Percentiles rank a stretch among this genome's conserved stretches.
Conservation (phyloP, 306 rosid genomes). For the Rosa chinensis region DNA sequence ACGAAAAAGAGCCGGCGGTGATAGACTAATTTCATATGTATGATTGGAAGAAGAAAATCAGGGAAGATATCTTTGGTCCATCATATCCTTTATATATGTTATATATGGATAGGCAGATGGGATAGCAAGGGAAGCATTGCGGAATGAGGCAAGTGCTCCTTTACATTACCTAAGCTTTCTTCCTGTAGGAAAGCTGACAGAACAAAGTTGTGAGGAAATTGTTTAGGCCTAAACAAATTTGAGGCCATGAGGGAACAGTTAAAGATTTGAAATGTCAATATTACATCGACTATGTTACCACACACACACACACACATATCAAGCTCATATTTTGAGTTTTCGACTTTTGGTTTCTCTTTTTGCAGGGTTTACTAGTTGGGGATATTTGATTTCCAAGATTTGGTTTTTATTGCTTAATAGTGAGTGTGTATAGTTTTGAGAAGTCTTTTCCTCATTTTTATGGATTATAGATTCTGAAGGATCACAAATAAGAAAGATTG, state of each 20-base stretch:
- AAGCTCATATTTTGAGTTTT: constrained; percentile 4
- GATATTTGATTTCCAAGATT: constrained; percentile 12
- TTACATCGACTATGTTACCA: neutral
- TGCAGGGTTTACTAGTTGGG: constrained; percentile 27
- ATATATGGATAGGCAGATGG: neutral
- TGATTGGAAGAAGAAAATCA: constrained; percentile 3
- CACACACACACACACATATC: neutral
- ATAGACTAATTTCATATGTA: neutral
- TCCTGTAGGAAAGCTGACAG: constrained; percentile 6
- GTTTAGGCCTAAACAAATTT: neutral
- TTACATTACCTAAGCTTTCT: neutral
- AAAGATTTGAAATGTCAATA: neutral
- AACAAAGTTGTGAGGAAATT: neutral
- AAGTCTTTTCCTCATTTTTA: constrained; percentile 19
- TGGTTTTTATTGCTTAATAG: constrained; percentile 16
- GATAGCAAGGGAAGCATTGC: neutral
- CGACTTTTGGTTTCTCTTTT: constrained; percentile 1
- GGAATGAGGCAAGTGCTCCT: neutral
- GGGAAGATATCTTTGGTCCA: constrained; percentile 1
- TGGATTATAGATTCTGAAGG: constrained; percentile 19
- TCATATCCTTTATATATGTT: neutral
- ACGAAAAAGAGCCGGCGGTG: neutral
- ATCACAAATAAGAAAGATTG: constrained; percentile 26
- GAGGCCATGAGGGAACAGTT: neutral
- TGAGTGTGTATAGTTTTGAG: constrained; percentile 6